Conservation (phyloP, 768 basidiomycete species). For the Lentinula sp. region DNA sequence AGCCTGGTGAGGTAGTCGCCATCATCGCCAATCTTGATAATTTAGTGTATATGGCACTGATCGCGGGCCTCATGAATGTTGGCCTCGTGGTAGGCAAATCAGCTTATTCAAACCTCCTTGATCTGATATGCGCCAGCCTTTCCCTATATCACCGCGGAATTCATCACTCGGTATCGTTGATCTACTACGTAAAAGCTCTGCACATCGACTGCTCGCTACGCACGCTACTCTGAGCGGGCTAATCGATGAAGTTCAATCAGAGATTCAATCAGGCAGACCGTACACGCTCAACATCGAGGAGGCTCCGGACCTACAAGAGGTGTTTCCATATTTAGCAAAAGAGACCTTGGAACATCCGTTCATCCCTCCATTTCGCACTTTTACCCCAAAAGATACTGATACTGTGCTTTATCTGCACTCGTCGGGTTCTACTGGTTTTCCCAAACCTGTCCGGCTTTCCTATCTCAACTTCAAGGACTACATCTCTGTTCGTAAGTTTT, state of each 20-base stretch:
- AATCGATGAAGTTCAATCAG: slow-evolving; percentile 18
- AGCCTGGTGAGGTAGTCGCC: slow-evolving; percentile 15
- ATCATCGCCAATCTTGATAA: slow-evolving; percentile 19
- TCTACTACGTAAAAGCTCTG: slow-evolving; percentile 30
- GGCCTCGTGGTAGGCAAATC: slow-evolving; percentile 13
- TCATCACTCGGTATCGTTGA: slow-evolving; percentile 27
- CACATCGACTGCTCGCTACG: slow-evolving; percentile 31
- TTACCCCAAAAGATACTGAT: not conserved
- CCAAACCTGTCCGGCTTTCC: slow-evolving; percentile 1
- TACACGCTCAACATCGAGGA: slow-evolving; percentile 24
- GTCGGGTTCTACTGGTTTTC: slow-evolving; percentile 24
- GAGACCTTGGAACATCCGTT: slow-evolving; percentile 25
- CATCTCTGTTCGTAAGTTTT: not conserved
- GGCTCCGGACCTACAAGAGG: slow-evolving; percentile 20
- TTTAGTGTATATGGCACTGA: slow-evolving; percentile 15
- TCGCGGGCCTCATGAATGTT: slow-evolving; percentile 14
- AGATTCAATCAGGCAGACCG: slow-evolving; percentile 15
- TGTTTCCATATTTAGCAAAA: slow-evolving; percentile 34
- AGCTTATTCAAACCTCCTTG: not conserved
- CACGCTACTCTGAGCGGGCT: slow-evolving; percentile 21
- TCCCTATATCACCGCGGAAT: slow-evolving; percentile 33
- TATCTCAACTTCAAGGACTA: slow-evolving; percentile 9
- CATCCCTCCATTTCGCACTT: slow-evolving; percentile 17
- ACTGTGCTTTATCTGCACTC: slow-evolving; percentile 21
- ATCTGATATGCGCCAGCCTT: slow-evolving; percentile 22